Percentiles rank a stretch among this genome's conserved stretches.
Conservation (phyloP, 106 monocot species). For the Dendrobium nobile region DNA sequence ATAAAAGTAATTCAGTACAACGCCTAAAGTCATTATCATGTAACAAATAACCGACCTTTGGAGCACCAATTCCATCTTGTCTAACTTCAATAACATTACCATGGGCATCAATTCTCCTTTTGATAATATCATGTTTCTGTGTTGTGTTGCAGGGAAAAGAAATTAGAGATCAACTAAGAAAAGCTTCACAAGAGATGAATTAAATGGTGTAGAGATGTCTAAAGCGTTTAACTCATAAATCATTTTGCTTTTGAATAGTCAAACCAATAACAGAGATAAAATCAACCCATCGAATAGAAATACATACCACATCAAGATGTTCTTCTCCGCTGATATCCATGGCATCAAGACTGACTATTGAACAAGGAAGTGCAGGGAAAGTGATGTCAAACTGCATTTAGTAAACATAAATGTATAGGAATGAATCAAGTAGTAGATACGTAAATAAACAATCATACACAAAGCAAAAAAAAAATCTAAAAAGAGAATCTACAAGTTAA, state of each 20-base stretch:
- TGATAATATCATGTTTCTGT: conserved; percentile 90
- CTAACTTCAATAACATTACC: conserved; percentile 81
- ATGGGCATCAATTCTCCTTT: conserved; percentile 73
- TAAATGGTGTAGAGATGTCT: background rate
- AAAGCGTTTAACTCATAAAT: background rate
- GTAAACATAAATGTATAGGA: conserved; percentile 1
- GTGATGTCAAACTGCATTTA: conserved; percentile 93
- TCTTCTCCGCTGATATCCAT: conserved; percentile 96
- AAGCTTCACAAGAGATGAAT: background rate
- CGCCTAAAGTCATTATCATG: background rate
- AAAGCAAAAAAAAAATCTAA: background rate
- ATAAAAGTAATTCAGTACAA: background rate
- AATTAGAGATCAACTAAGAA: background rate
- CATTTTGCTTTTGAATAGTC: background rate
- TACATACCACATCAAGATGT: conserved; percentile 88
- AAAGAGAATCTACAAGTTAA: background rate
- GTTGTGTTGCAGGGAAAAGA: background rate
- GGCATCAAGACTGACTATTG: conserved; percentile 82
- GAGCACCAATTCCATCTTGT: conserved; percentile 83
- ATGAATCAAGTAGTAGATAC: background rate
- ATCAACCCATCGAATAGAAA: background rate
- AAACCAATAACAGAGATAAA: background rate
- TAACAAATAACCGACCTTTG: conserved; percentile 46
- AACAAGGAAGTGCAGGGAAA: conserved; percentile 84
- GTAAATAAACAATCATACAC: background rate